A percentile compares a stretch with the other conserved stretches of the same genome.
phyloP scores from a whole-genome alignment of 192 early-diverging fungal genomes.

The Backusella liffmaniae region DNA sequence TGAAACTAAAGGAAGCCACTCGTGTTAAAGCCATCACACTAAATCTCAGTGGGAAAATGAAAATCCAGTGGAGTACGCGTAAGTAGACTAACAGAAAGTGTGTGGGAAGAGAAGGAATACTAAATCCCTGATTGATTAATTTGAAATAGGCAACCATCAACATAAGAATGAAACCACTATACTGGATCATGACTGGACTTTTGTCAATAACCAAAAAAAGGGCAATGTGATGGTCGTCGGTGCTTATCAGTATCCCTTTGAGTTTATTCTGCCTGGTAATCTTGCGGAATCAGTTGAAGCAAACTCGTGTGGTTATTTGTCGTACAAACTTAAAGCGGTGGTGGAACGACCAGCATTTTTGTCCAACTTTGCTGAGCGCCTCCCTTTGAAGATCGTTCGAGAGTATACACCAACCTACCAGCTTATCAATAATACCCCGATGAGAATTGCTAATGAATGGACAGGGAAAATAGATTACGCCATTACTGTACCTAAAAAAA shows the following conservation, averaged over 20 bases:
- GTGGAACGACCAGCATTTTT: slow-evolving; percentile 52
- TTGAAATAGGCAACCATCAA: slow-evolving; percentile 5
- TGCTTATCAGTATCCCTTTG: slow-evolving; percentile 52
- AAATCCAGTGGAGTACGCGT: slow-evolving; percentile 46
- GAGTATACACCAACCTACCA: slow-evolving; percentile 35
- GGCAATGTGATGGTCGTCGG: slow-evolving; percentile 28
- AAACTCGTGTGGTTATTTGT: slow-evolving; percentile 38
- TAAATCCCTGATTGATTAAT: not conserved
- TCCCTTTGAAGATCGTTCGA: slow-evolving; percentile 44
- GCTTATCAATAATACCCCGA: slow-evolving; percentile 37
- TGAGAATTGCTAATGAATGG: slow-evolving; percentile 56
- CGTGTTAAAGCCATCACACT: slow-evolving; percentile 50
- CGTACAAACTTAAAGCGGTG: slow-evolving; percentile 52
- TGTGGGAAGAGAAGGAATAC: not conserved
- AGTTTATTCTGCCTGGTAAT: slow-evolving; percentile 52
- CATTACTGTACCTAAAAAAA: slow-evolving; percentile 45
- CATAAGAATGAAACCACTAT: slow-evolving; percentile 39
- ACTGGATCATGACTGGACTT: slow-evolving; percentile 54
- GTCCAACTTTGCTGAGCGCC: slow-evolving; percentile 38
- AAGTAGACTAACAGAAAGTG: not conserved
- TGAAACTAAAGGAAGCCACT: slow-evolving; percentile 47
- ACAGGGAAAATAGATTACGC: slow-evolving; percentile 51
- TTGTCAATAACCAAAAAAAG: slow-evolving; percentile 44
- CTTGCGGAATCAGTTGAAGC: slow-evolving; percentile 59
- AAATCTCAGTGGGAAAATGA: slow-evolving; percentile 49